phyloP scores from a whole-genome alignment of 192 early-diverging fungal genomes.

The Jimgerdemannia flammicorona region DNA sequence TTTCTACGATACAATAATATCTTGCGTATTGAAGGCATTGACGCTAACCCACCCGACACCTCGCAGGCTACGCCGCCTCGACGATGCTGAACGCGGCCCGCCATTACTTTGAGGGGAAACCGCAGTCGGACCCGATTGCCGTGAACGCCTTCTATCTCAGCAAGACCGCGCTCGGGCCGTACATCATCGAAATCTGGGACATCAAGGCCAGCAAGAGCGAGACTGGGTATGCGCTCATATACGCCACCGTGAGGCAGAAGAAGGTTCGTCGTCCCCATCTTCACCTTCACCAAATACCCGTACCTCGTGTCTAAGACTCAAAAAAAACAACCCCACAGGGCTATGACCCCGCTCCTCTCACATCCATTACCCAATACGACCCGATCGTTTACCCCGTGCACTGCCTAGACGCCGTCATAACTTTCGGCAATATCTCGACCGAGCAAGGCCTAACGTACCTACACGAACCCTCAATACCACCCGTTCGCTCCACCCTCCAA shows the following conservation, averaged over 20 bases:
- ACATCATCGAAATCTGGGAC: constrained; percentile 21
- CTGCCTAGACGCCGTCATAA: constrained; percentile 5
- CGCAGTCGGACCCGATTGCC: constrained; percentile 25
- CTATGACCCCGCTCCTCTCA: not conserved
- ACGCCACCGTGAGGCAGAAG: constrained; percentile 17
- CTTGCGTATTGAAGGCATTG: not conserved
- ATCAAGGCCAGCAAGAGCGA: constrained; percentile 14
- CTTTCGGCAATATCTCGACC: constrained; percentile 21
- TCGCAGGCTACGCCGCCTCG: constrained; percentile 17
- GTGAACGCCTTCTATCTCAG: constrained; percentile 25
- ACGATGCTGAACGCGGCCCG: constrained; percentile 11
- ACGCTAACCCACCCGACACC: not conserved
- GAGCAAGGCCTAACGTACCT: constrained; percentile 21
- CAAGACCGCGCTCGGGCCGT: constrained; percentile 9
- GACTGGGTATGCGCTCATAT: constrained; percentile 11
- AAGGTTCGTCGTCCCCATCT: constrained; percentile 7
- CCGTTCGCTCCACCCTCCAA: constrained; percentile 4
- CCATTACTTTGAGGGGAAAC: constrained; percentile 9
- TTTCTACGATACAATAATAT: constrained; percentile 1
- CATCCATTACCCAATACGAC: constrained; percentile 3
- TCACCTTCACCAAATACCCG: not conserved
- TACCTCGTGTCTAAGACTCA: not conserved
- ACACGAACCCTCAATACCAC: constrained; percentile 3
- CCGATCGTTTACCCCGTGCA: constrained; percentile 5
- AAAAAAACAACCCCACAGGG: not conserved